Evolutionary conservation across 139 green algal genomes (phyloP), one percentile per base, ranked within the genome.

Genomic region (Chlamydomonas asymmetrica): DNA sequence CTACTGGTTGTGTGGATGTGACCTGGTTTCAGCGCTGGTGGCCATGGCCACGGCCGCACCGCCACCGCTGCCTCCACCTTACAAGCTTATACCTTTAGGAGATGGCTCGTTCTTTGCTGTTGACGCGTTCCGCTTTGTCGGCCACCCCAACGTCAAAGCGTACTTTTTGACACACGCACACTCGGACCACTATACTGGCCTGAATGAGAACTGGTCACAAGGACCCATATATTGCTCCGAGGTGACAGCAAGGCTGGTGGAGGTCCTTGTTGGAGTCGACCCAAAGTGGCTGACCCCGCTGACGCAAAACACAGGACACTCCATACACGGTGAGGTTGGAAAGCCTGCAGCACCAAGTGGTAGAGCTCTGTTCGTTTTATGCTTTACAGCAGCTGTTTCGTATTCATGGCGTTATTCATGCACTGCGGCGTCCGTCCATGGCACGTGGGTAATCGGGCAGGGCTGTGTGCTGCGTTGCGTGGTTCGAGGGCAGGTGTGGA

Each of bases 101-200:
- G 85, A 78, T 3, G 37, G 29, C 16, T 32, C 34, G 34, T 9
- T 6, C 35, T 78, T 88, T 37, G 35, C 74, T 3, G 83, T 89
- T 3, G 86, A 89, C 37, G 75, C 37, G 1, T 90, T 88, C 49
- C 63, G 71, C 22, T 63, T 75, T 41, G 61, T 65, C 4, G n/a
- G n/a, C n/a, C 66, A 75, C 34, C 82, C 71, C 1, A 68, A 59
- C 35, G 71, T 82, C 9, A 74, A 71, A 25, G 82, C 70, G 18
- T 87, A 85, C 61, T 88, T 87, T 66, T 79, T 88, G 2, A 82
- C 72, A 1, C 85, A 97, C 50, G 92, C 87, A 0, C 92, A 97
- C 75, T 64, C 88, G 91, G 93, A 97, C 70, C 93, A 97, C 77
- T 96, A 96, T 57, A 82, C 76, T 4, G 93, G 93, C 3, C 63